Base-by-base conservation (phyloP, 768 basidiomycete genomes). In the Ephemerocybe angulata region DNA sequence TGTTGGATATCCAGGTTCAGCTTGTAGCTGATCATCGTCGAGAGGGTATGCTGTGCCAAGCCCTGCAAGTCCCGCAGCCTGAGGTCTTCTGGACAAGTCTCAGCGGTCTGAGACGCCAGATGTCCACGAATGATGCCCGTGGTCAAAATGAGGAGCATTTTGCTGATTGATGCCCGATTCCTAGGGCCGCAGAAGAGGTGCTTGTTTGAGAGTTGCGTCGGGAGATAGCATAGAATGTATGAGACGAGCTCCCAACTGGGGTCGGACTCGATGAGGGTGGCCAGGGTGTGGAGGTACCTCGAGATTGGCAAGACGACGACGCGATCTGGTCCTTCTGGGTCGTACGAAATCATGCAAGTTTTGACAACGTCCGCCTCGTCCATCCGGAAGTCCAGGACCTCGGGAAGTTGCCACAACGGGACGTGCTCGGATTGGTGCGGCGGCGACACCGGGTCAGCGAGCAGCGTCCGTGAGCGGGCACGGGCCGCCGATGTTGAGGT, bases 101-200 rank as follows among this genome's bases (percentile, higher is more conserved):
- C 83, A 21, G 87, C 70, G 6, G 55, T 51, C 10, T 78, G 69
- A 19, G 76, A 70, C 0, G 76, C 86, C 13, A 93, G 72, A 10
- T 78, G 76, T 7, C 80, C 83, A 12, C 73, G 77, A 19, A 82
- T 70, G 28, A 95, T 79, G 1, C 82, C 82, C 1, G 78, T 73
- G 71, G 91, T 91, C 12, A 98, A 70, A 25, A 77, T 66, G n/a
- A 76, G 75, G 35, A 93, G 71, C 30, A 98, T 70, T 46, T 73
- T 76, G 4, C 82, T 74, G 21, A 95, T 79, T 10, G 81, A 79
- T 13, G 65, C 70, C n/a, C 85, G 76, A 27, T 88, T 85, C 49
- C 84, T 83, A 0, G 91, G 91, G 1, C 97, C 97, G 65, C 95
- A 97, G 69, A 97, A 95, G 50, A 98, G 78, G 63, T 98, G 93